Conservation (phyloP, 257 asterid genomes). For the Catharanthus roseus region DNA sequence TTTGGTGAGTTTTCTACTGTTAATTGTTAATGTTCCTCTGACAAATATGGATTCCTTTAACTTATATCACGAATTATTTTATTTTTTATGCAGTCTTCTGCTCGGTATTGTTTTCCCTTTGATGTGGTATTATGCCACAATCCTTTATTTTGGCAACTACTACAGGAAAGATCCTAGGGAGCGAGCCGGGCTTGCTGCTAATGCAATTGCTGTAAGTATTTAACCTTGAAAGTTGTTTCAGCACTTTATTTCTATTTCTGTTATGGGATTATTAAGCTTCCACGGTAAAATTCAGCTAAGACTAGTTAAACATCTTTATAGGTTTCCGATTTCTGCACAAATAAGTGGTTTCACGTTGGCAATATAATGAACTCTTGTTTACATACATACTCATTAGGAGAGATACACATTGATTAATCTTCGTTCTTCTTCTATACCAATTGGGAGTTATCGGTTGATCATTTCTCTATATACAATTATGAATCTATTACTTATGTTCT, state of each 20-base stretch:
- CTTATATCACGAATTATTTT: neutral
- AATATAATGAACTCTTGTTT: too few species aligned
- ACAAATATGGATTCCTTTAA: too few species aligned
- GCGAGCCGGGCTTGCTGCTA: conserved; percentile 35
- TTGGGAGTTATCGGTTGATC: too few species aligned
- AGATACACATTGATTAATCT: neutral
- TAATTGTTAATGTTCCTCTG: neutral
- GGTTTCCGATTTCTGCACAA: conserved; percentile 1
- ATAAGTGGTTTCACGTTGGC: neutral
- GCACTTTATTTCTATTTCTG: neutral
- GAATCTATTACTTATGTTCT: neutral
- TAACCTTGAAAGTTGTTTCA: neutral
- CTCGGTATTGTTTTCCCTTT: conserved; percentile 26
- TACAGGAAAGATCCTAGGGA: conserved; percentile 35
- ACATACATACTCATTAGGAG: too few species aligned
- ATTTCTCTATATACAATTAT: neutral
- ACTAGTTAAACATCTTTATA: neutral
- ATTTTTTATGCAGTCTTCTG: conserved; percentile 18
- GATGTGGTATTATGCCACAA: conserved; percentile 30
- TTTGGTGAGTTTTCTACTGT: conserved; percentile 23
- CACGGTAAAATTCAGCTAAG: neutral
- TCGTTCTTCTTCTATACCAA: neutral
- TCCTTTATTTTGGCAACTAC: conserved; percentile 32
- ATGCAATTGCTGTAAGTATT: conserved; percentile 31
- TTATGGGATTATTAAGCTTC: neutral